Conservation (phyloP, 2,329 filamentous ascomycete species). For the Tolypocladium inflatum region DNA sequence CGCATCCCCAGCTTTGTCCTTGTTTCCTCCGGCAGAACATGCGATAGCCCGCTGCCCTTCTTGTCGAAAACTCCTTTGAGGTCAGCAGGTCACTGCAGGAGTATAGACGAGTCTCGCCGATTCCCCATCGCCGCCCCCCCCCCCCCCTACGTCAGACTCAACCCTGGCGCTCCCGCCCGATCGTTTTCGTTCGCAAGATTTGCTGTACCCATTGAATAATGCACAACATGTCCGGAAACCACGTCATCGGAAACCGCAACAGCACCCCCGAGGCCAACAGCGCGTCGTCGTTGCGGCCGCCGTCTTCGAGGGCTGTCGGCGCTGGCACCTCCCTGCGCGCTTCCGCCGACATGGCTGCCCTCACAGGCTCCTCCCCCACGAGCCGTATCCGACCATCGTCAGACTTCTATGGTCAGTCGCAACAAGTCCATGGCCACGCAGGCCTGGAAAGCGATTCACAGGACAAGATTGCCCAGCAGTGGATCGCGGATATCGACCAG, state of each 20-base stretch:
- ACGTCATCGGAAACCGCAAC: conserved; percentile 76
- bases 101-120: conserved; percentile 21
- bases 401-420: conserved; percentile 79
- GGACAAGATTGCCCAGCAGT: conserved; percentile 93
- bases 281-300: conserved; percentile 72
- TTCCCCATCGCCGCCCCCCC: not conserved
- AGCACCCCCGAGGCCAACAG: conserved; percentile 90
- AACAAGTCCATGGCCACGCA: conserved; percentile 57
- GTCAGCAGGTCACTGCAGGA: conserved; percentile 80
- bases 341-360: conserved; percentile 90
- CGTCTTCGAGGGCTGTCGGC: conserved; percentile 66
- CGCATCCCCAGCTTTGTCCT: conserved; percentile 1
- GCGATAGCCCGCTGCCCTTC: conserved; percentile 18
- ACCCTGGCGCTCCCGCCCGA: not conserved
- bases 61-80: conserved; percentile 55
- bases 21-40: conserved; percentile 18
- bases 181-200: conserved; percentile 4
- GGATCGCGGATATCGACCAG: conserved; percentile 98
- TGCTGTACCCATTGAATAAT: conserved; percentile 22
- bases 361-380: conserved; percentile 55
- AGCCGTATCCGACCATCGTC: conserved; percentile 87
- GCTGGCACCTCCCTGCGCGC: conserved; percentile 81
- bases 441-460: conserved; percentile 69
- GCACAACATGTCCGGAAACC: conserved; percentile 59
- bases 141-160: not conserved